Conservation (phyloP, 768 basidiomycete species). For the Lentinula boryana region DNA sequence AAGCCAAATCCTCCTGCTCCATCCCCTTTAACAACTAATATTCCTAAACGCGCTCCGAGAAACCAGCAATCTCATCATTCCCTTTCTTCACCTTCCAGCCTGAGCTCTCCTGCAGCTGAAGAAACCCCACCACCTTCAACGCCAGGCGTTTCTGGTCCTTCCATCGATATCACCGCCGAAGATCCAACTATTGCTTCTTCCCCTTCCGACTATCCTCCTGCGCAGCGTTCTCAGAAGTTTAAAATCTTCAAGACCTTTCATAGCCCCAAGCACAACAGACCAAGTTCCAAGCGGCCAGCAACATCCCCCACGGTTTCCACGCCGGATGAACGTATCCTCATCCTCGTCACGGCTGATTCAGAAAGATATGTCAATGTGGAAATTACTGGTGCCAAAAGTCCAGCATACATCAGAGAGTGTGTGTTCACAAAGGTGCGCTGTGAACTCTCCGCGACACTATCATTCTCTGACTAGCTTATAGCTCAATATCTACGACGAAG, state of each 20-base stretch:
- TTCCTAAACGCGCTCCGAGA: slow-evolving; percentile 25
- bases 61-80: slow-evolving; percentile 44
- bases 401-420: slow-evolving; percentile 70
- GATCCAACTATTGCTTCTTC: slow-evolving; percentile 16
- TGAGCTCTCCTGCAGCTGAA: slow-evolving; percentile 53
- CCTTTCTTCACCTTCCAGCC: slow-evolving; percentile 65
- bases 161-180: slow-evolving; percentile 33
- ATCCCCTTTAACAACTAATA: slow-evolving; percentile 30
- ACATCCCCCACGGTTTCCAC: slow-evolving; percentile 18
- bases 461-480: slow-evolving; percentile 20
- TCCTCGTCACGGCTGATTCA: slow-evolving; percentile 74
- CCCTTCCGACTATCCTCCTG: slow-evolving; percentile 21
- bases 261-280: slow-evolving; percentile 11
- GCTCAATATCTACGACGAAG: slow-evolving; percentile 82
- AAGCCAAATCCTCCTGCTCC: slow-evolving; percentile 23
- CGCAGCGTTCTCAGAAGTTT: slow-evolving; percentile 24
- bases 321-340: slow-evolving; percentile 33
- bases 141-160: slow-evolving; percentile 43
- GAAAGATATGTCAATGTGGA: slow-evolving; percentile 71
- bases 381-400: slow-evolving; percentile 57
- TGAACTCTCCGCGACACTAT: neutral
- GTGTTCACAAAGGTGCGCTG: slow-evolving; percentile 67
- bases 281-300: slow-evolving; percentile 17
- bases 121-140: slow-evolving; percentile 70
- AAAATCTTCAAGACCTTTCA: slow-evolving; percentile 25